Base-by-base conservation (phyloP, 805 yeast species). In the Blastobotrys americana region DNA sequence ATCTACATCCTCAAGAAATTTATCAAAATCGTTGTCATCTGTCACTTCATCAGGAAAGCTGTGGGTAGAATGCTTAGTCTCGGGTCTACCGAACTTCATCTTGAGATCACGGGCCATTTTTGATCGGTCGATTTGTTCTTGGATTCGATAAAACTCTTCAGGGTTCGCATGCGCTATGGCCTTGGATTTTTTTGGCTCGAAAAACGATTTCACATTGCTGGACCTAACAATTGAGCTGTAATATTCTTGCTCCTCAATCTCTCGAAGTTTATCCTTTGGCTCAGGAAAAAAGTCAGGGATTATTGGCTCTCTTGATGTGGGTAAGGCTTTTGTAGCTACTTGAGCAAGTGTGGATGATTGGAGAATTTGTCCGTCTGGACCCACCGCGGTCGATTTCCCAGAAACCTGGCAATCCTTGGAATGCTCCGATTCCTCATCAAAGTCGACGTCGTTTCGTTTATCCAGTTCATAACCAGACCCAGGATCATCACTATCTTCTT, bases 1-100 rank as follows among this genome's bases (percentile, higher is more conserved):
- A 9, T 55, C 55, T n/a, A 55, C 34, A 9, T 53, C 54, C 18
- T 47, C 42, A 17, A 55, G 43, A 39, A 55, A 55, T 8, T 39
- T 50, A 33, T 55, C 58, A 34, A 54, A 42, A 34, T 55, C 55
- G 23, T 46, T 46, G 20, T 48, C 51, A 2, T 34, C 51, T 1
- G 27, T 33, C 31, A 13, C 31, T 2, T 43, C 44, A 21, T 9
- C 43, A 4, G 16, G 15, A 22, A 38, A 17, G 37, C 4, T 19
- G 38, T 33, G 31, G 6, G 16, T 39, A 25, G 31, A 22, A 21
- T 43, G 36, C 17, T 34, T 19, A n/a, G 37, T 35, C n/a, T 43
- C 35, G 1, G 18, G 34, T 10, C 40, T 23, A 5, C 50, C 51
- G 20, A 55, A 53, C 28, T 51, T 37, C 23, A 42, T 27, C 25